Conservation (phyloP, 2,329 filamentous ascomycete species). For the Alternaria novae-zelandiae region DNA sequence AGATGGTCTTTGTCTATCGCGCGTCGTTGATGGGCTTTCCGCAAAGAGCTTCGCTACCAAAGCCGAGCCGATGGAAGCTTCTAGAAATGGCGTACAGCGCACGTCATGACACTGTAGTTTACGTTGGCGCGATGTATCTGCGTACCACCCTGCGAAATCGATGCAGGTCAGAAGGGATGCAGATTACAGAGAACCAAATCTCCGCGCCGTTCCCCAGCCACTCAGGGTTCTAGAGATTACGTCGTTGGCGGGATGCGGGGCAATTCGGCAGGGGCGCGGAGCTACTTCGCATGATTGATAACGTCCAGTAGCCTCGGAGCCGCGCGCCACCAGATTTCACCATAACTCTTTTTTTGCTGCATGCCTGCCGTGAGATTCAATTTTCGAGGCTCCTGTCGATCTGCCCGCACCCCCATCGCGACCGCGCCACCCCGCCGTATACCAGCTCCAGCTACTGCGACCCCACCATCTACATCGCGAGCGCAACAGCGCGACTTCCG, state of each 20-base stretch:
- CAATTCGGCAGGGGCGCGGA: constrained; percentile 8
- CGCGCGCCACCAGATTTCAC: constrained; percentile 2
- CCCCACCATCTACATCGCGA: constrained; percentile 16
- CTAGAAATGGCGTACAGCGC: background rate
- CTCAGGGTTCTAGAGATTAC: constrained; percentile 14
- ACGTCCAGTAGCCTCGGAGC: constrained; percentile 9
- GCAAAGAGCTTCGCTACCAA: background rate
- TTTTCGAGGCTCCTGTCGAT: constrained; percentile 34
- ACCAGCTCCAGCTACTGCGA: constrained; percentile 6
- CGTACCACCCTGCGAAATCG: background rate
- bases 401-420: constrained; percentile 15
- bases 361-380: constrained; percentile 42
- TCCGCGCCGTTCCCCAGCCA: constrained; percentile 2
- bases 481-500: constrained; percentile 34
- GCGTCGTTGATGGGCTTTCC: background rate
- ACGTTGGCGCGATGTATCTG: background rate
- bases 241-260: constrained; percentile 19
- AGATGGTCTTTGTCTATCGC: background rate
- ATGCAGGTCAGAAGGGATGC: constrained; percentile 9
- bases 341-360: constrained; percentile 7
- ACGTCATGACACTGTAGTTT: background rate
- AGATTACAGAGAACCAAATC: background rate
- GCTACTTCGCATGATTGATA: constrained; percentile 5
- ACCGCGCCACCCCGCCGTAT: constrained; percentile 6
- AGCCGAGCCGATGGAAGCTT: background rate